Conservation (phyloP, 805 yeast species). For the Yamadazyma olivae region DNA sequence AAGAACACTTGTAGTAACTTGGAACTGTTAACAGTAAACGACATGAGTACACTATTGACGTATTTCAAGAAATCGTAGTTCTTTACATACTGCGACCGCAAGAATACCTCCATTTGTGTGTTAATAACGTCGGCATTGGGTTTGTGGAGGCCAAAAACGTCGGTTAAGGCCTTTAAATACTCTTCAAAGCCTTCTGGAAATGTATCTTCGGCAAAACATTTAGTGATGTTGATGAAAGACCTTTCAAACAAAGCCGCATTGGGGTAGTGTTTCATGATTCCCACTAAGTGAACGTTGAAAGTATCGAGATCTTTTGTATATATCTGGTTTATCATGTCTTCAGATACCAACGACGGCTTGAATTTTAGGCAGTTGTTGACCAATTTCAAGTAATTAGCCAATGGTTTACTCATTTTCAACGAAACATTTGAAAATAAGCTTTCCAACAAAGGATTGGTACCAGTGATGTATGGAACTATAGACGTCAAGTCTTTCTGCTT, state of each 20-base stretch:
- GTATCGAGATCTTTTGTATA: too few relatives aligned
- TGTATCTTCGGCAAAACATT: constrained; percentile 51
- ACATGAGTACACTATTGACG: constrained; percentile 34
- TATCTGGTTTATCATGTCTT: background rate
- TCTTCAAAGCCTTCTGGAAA: constrained; percentile 1
- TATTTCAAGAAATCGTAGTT: constrained; percentile 44
- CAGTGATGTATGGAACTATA: constrained; percentile 1
- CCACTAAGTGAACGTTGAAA: constrained; percentile 1
- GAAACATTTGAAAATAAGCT: background rate
- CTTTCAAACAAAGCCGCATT: constrained; percentile 52
- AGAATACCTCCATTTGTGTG: constrained; percentile 63
- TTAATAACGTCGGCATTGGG: constrained; percentile 39
- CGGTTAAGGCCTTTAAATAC: background rate
- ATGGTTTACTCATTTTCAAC: background rate
- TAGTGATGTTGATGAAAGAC: constrained; percentile 59
- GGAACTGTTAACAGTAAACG: constrained; percentile 30
- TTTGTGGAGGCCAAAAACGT: background rate
- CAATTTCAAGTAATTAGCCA: constrained; percentile 2
- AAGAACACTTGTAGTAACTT: constrained; percentile 63
- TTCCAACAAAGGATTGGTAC: background rate
- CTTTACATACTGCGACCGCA: constrained; percentile 47
- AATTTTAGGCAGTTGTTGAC: constrained; percentile 3
- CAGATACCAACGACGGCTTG: background rate
- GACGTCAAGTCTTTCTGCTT: background rate
- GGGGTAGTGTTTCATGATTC: constrained; percentile 10